phyloP scores from a whole-genome alignment of 306 rosid species.

The Benincasa hispida region DNA sequence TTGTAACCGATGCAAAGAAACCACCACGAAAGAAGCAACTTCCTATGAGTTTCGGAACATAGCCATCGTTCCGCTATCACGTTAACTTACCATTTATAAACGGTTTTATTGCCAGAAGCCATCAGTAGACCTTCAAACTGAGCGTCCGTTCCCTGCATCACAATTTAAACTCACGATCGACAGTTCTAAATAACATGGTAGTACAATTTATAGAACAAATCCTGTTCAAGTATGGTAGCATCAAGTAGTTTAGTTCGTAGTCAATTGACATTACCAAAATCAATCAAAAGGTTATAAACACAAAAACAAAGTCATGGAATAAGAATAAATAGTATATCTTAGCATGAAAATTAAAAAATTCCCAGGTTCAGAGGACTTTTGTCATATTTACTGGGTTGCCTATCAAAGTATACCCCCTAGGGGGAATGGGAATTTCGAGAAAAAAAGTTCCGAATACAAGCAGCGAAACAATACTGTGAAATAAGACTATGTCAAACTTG shows the following conservation, averaged over 20 bases:
- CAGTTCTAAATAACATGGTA: not conserved
- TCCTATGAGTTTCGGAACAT: not conserved
- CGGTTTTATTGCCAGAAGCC: slow-evolving; percentile 2
- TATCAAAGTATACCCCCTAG: not conserved
- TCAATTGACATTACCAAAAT: not conserved
- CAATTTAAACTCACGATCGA: not conserved
- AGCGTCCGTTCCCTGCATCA: not conserved
- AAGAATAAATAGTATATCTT: not conserved
- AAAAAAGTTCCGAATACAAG: not conserved
- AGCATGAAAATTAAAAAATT: not conserved
- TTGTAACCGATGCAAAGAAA: not conserved
- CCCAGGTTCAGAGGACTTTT: not conserved
- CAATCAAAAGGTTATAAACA: not conserved
- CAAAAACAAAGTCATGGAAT: not conserved
- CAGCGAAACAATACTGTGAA: not conserved
- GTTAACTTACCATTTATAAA: not conserved
- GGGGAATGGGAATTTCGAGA: not conserved
- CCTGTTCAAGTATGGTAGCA: not conserved
- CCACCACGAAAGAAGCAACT: not conserved
- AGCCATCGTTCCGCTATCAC: not conserved
- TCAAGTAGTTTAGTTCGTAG: not conserved
- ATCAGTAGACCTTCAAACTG: not conserved
- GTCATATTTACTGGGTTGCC: not conserved
- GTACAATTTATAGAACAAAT: too few relatives aligned
- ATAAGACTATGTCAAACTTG: not conserved